Percentiles rank a stretch among this genome's conserved stretches.
These are phyloP conservation scores for Polyporus tsugae DNA, from an alignment of 1,284 basidiomycete species.

Conservation along the genomic window DNA sequence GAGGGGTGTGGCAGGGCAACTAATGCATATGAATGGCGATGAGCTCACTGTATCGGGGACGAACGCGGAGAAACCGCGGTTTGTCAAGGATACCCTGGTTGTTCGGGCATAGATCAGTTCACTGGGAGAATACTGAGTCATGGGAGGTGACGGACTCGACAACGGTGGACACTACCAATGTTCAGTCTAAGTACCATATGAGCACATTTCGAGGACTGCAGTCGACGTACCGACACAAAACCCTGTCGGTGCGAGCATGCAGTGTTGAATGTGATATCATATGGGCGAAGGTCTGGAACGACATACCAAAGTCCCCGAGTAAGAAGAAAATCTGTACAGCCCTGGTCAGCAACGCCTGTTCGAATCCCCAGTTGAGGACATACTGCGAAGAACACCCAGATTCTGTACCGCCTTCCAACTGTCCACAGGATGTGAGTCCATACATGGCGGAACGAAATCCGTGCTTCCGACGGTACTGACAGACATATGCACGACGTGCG, in stretches of 20 bases:
- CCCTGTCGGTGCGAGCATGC: background rate
- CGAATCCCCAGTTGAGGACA: background rate
- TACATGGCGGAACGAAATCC: background rate
- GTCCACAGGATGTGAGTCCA: background rate
- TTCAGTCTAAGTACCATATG: background rate
- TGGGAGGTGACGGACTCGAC: constrained; percentile 1
- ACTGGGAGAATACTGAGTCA: background rate
- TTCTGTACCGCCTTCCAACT: background rate
- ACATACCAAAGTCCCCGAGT: background rate
- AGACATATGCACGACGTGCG: background rate
- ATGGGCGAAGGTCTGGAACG: background rate
- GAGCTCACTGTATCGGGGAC: constrained; percentile 1
- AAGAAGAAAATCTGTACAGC: background rate
- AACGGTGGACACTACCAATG: background rate
- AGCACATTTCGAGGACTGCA: background rate
- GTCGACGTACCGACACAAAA: background rate
- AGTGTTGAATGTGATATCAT: background rate
- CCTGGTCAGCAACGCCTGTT: background rate
- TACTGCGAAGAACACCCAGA: background rate
- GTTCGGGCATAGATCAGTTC: background rate
- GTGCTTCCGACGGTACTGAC: background rate
- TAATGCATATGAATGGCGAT: background rate
- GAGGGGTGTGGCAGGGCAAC: background rate
- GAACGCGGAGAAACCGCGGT: background rate
- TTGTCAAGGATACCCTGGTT: background rate